phyloP scores from a whole-genome alignment of 2,329 filamentous ascomycete genomes.

The Diaporthe citriasiana region DNA sequence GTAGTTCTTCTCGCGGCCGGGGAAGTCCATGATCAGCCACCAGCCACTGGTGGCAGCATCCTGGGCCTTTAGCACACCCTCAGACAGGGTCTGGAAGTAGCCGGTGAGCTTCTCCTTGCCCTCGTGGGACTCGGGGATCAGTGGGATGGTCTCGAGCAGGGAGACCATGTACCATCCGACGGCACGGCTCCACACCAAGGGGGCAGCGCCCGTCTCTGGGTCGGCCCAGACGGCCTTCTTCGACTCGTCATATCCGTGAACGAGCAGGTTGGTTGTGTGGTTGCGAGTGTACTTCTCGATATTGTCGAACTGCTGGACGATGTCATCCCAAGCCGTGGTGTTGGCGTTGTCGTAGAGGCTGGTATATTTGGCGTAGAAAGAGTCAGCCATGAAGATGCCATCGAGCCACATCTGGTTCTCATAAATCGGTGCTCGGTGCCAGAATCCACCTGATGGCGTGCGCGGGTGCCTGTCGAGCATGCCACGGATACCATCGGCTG shows the following conservation, averaged over 20 bases:
- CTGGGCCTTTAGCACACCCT: conserved; percentile 35
- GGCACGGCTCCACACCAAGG: conserved; percentile 66
- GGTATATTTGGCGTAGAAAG: conserved; percentile 50
- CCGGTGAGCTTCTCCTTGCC: conserved; percentile 26
- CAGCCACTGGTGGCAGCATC: conserved; percentile 37
- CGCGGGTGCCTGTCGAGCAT: conserved; percentile 57
- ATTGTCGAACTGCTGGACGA: conserved; percentile 35
- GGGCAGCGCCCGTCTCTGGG: conserved; percentile 62
- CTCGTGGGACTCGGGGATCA: conserved; percentile 34
- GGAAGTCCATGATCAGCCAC: conserved; percentile 58
- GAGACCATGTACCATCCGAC: conserved; percentile 65
- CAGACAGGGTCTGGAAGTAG: conserved; percentile 32
- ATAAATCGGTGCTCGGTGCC: conserved; percentile 56
- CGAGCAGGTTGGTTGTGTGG: conserved; percentile 58
- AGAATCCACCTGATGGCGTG: conserved; percentile 58
- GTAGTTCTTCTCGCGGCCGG: conserved; percentile 57
- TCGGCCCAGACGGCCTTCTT: conserved; percentile 66
- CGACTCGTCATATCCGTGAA: conserved; percentile 68
- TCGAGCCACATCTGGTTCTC: conserved; percentile 62
- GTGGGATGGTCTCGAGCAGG: conserved; percentile 39
- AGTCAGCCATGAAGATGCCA: conserved; percentile 57
- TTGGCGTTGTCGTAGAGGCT: conserved; percentile 46
- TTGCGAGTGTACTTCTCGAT: conserved; percentile 54
- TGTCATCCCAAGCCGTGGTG: conserved; percentile 46
- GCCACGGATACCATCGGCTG: conserved; percentile 53